phyloP scores from a whole-genome alignment of 108 stramenopile genomes.

The Fragilariopsis cylindrus region DNA sequence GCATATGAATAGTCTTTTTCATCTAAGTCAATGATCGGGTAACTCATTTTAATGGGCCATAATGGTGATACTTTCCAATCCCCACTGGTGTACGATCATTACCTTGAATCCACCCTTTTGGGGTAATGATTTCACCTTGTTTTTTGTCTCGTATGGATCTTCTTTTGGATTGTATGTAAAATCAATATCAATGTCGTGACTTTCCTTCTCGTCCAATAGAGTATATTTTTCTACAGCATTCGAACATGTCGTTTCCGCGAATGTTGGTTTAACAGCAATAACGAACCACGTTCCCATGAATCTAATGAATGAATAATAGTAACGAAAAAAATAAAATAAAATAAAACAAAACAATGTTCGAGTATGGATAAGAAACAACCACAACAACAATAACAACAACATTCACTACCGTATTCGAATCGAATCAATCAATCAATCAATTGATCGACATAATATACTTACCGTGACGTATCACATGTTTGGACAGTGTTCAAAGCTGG shows the following conservation, averaged over 20 bases:
- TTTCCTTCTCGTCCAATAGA: constrained; percentile 19
- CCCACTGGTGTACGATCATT: constrained; percentile 38
- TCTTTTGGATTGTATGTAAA: constrained; percentile 51
- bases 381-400: no score
- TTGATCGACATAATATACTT: no score
- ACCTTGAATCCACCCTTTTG: constrained; percentile 58
- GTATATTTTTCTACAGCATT: constrained; percentile 67
- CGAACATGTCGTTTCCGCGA: constrained; percentile 53
- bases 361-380: no score
- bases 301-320: not conserved
- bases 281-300: constrained; percentile 79
- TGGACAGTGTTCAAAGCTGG: no score
- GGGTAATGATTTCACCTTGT: constrained; percentile 41
- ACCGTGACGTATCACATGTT: no score
- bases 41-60: constrained; percentile 66
- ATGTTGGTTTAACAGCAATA: constrained; percentile 60
- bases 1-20: constrained; percentile 42
- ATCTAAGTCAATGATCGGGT: constrained; percentile 57
- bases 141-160: constrained; percentile 39
- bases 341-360: no score
- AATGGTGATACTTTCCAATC: constrained; percentile 56
- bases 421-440: no score
- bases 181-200: constrained; percentile 57
- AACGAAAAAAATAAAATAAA: no score
- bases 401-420: no score